Percentiles rank a stretch among this genome's conserved stretches.
phyloP scores from a whole-genome alignment of 768 basidiomycete species.

The Boletales sp. region DNA sequence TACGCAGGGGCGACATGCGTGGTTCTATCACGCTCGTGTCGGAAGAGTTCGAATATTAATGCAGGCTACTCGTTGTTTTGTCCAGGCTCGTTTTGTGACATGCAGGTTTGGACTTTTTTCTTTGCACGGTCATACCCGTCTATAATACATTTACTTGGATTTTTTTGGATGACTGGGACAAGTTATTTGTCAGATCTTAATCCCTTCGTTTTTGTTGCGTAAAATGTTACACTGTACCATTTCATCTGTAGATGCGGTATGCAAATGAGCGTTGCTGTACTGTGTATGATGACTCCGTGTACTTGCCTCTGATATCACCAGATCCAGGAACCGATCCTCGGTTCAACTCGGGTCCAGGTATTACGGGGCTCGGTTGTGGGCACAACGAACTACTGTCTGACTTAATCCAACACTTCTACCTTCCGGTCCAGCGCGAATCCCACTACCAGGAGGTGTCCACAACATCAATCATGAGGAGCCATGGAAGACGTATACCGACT shows the following conservation, averaged over 20 bases:
- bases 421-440: constrained; percentile 2
- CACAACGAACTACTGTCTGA: too few species aligned
- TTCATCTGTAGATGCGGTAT: neutral
- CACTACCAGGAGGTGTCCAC: constrained; percentile 4
- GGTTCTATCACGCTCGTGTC: constrained; percentile 59
- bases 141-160: too few species aligned
- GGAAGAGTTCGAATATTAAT: constrained; percentile 65
- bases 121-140: neutral
- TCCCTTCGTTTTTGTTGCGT: too few species aligned
- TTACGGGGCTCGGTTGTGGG: too few species aligned
- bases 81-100: constrained; percentile 7
- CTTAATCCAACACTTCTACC: too few species aligned
- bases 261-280: neutral
- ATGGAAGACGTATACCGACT: constrained; percentile 7
- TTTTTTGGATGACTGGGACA: too few species aligned
- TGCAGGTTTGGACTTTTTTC: neutral
- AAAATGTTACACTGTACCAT: neutral
- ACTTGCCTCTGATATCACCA: too few species aligned
- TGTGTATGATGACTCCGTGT: neutral
- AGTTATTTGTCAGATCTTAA: too few species aligned
- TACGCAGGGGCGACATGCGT: constrained; percentile 53
- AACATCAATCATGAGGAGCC: neutral
- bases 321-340: too few species aligned
- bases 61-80: neutral
- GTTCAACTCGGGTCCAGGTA: too few species aligned